phyloP scores from a whole-genome alignment of 345 rosid genomes.

The Boechera divaricarpa region DNA sequence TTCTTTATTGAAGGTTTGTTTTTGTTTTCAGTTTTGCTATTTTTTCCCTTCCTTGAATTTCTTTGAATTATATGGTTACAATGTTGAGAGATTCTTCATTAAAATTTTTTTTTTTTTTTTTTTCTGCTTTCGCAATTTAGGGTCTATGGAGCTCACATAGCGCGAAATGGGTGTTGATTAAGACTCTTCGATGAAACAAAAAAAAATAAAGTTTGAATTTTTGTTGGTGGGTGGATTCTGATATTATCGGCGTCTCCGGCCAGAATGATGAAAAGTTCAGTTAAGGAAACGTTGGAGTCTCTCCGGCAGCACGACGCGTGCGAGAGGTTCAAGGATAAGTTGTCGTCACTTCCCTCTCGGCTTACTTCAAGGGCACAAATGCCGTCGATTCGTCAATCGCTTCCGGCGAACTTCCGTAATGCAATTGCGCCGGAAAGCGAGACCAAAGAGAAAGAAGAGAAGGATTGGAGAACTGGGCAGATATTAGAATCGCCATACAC shows the following conservation, averaged over 20 bases:
- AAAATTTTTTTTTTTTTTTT: no score
- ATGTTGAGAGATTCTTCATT: neutral
- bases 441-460: conserved; percentile 43
- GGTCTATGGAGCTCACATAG: neutral
- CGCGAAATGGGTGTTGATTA: conserved; percentile 5
- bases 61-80: neutral
- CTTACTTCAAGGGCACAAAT: conserved; percentile 61
- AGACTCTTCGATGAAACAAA: no score
- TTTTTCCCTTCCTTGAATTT: neutral
- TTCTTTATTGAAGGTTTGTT: conserved; percentile 14
- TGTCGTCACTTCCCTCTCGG: conserved; percentile 78
- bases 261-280: conserved; percentile 57
- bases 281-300: conserved; percentile 74
- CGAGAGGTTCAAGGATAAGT: conserved; percentile 69
- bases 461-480: conserved; percentile 52
- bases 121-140: conserved; percentile 2
- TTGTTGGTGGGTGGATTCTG: conserved; percentile 9
- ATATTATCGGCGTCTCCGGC: conserved; percentile 33
- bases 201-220: neutral
- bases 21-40: neutral
- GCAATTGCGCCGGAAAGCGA: conserved; percentile 28
- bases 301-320: conserved; percentile 57
- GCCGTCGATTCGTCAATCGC: conserved; percentile 63
- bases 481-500: neutral
- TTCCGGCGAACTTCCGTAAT: conserved; percentile 55